phyloP scores from a whole-genome alignment of 139 green algal genomes.

The Diplosphaera chodatii region DNA sequence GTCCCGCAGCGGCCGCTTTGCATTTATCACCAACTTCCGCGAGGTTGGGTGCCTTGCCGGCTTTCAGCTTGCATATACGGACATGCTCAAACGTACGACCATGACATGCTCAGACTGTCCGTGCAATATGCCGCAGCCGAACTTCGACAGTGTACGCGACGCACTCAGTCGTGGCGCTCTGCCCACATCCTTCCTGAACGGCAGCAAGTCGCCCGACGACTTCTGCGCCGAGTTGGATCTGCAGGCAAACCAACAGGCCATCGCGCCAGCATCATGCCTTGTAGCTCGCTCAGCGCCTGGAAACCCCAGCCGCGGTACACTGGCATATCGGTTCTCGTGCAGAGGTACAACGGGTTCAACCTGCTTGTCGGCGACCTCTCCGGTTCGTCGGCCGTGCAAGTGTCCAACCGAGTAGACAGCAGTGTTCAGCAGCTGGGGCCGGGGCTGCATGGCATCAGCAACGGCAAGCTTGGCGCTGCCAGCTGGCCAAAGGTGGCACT shows the following conservation, averaged over 20 bases:
- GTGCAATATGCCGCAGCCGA: not conserved
- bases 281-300: not conserved
- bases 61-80: too few species aligned
- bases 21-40: constrained; percentile 61
- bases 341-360: constrained; percentile 51
- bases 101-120: too few species aligned
- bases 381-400: constrained; percentile 28
- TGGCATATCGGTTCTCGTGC: not conserved
- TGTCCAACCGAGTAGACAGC: constrained; percentile 24
- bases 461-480: constrained; percentile 29
- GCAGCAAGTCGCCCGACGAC: constrained; percentile 10
- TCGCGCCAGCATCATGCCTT: not conserved
- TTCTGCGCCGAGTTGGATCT: constrained; percentile 24
- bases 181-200: constrained; percentile 37
- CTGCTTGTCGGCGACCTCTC: constrained; percentile 47
- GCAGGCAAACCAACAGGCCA: constrained; percentile 1
- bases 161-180: constrained; percentile 42
- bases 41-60: constrained; percentile 10
- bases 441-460: constrained; percentile 47
- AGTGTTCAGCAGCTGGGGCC: constrained; percentile 3
- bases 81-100: too few species aligned
- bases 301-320: too few species aligned
- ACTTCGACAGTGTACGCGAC: constrained; percentile 5
- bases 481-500: constrained; percentile 57
- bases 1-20: constrained; percentile 37